A percentile compares a stretch with the other conserved stretches of the same genome.
phyloP scores from a whole-genome alignment of 768 basidiomycete genomes.

The Podaxis mareebaensis region DNA sequence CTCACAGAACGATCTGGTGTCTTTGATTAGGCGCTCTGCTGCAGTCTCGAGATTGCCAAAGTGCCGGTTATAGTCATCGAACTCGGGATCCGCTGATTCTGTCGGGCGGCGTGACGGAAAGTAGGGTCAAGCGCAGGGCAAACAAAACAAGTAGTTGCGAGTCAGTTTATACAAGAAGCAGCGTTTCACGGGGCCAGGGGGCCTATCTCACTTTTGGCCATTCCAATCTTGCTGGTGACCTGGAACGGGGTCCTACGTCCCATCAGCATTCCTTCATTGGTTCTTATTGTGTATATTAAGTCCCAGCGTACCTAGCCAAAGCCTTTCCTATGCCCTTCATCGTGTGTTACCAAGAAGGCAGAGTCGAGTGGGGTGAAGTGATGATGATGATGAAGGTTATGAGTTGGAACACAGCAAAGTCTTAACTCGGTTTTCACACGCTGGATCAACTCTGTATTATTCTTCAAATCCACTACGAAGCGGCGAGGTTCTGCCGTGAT shows the following conservation, averaged over 20 bases:
- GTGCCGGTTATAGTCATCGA: constrained; percentile 82
- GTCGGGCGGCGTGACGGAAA: not conserved
- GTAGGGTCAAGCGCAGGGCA: not conserved
- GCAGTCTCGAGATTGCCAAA: constrained; percentile 78
- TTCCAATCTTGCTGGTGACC: constrained; percentile 84
- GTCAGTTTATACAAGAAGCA: constrained; percentile 9
- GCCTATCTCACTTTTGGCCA: constrained; percentile 79
- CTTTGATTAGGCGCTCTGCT: constrained; percentile 89
- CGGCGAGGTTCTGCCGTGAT: not conserved
- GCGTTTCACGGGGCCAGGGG: not conserved
- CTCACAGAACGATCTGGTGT: constrained; percentile 85
- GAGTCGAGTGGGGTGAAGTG: not conserved
- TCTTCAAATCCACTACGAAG: not conserved
- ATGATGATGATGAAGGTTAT: constrained; percentile 9
- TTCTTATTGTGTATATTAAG: not conserved
- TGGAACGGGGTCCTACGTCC: constrained; percentile 83
- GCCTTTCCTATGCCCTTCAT: constrained; percentile 89
- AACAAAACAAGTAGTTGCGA: not conserved
- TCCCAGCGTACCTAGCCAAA: constrained; percentile 60
- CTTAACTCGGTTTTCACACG: constrained; percentile 19
- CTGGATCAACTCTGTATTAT: not conserved
- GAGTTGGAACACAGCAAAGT: not conserved
- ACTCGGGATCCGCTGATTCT: constrained; percentile 87
- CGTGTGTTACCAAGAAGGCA: constrained; percentile 19
- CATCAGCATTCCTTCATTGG: not conserved